phyloP scores from a whole-genome alignment of 306 rosid genomes.

The Casuarina glauca region DNA sequence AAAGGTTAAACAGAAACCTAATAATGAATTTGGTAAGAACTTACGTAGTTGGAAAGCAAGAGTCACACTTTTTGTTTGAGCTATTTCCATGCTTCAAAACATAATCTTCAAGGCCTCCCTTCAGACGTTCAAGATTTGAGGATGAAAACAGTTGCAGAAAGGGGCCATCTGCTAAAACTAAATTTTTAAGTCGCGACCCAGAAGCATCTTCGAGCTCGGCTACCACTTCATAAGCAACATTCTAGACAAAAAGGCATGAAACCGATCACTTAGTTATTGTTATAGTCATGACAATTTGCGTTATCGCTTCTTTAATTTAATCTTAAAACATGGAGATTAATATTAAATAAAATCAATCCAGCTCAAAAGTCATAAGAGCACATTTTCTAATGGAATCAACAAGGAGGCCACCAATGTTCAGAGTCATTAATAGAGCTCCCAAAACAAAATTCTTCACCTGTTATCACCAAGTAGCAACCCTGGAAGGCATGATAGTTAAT shows the following conservation, averaged over 20 bases:
- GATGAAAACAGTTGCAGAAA: constrained; percentile 40
- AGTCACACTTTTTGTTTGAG: constrained; percentile 42
- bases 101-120: constrained; percentile 74
- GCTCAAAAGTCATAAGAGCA: constrained; percentile 1
- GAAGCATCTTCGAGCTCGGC: constrained; percentile 52
- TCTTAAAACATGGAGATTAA: constrained; percentile 8
- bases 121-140: constrained; percentile 65
- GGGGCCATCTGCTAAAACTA: constrained; percentile 53
- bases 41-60: constrained; percentile 69
- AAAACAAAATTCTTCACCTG: constrained; percentile 25
- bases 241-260: constrained; percentile 45
- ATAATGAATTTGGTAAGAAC: constrained; percentile 27
- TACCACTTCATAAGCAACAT: constrained; percentile 62
- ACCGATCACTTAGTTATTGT: constrained; percentile 21
- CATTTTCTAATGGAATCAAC: constrained; percentile 23
- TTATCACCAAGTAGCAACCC: background rate
- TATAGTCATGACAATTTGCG: constrained; percentile 13
- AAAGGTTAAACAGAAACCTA: constrained; percentile 21
- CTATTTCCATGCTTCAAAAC: constrained; percentile 69
- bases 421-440: background rate
- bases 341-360: background rate
- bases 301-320: background rate
- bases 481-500: background rate
- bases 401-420: constrained; percentile 7
- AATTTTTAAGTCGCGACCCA: constrained; percentile 51